These are phyloP conservation scores for Penicillium freii DNA, from an alignment of 2,329 filamentous ascomycete genomes.

Conservation along the genomic window DNA sequence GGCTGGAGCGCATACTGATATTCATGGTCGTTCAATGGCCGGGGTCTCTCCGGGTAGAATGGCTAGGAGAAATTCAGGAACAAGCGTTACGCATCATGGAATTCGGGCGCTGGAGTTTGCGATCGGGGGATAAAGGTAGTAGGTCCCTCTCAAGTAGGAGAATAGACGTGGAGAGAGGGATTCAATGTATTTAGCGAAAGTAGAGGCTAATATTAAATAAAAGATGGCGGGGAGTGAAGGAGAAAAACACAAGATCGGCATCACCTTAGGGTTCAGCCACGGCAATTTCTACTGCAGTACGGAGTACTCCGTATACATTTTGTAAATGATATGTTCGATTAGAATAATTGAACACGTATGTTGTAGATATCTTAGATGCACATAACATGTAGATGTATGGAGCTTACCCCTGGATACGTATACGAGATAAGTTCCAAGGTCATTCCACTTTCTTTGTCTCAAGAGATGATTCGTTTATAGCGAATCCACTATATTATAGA, in stretches of 20 bases:
- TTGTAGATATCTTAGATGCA: not conserved
- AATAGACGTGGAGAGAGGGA: not conserved
- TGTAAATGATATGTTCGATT: not conserved
- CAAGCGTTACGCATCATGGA: conserved; percentile 19
- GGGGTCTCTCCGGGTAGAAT: conserved; percentile 1
- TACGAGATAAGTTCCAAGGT: not conserved
- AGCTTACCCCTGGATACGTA: not conserved
- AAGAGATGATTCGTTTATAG: not conserved
- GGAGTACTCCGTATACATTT: not conserved
- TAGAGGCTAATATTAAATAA: not conserved
- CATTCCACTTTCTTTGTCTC: not conserved
- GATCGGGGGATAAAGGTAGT: conserved; percentile 3
- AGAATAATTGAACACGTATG: not conserved
- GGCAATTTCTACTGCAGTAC: conserved; percentile 1
- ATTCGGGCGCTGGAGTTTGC: not conserved
- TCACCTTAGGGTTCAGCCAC: conserved; percentile 15
- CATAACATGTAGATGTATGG: not conserved
- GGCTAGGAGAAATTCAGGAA: conserved; percentile 14
- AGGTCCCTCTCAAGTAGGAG: not conserved
- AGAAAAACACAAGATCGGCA: conserved; percentile 9
- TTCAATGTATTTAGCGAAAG: not conserved
- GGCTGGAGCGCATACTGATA: conserved; percentile 40
- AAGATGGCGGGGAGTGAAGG: conserved; percentile 25
- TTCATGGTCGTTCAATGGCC: conserved; percentile 30
- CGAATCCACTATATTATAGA: not conserved